Base-by-base conservation (phyloP, 495 filamentous ascomycete species). In the Talaromyces liani region DNA sequence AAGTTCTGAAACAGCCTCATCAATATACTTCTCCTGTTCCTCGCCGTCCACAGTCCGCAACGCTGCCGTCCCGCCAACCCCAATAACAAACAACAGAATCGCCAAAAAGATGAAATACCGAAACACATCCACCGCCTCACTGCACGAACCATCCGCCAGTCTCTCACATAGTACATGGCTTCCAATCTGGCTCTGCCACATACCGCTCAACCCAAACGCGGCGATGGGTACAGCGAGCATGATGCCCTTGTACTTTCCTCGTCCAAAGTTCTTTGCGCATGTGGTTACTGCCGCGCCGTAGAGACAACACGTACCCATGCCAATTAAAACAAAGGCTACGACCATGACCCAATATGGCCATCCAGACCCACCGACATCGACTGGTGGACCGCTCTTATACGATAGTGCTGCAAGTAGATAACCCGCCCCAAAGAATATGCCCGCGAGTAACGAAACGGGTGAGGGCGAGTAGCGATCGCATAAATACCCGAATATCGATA, bases 191-290 rank as follows among this genome's bases (percentile, higher is more conserved):
- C 91, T 94, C 77, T 91, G 82, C 88, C 93, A 96, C 90, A 98
- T 91, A 5, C 91, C 90, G 67, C 93, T 96, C 56, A 98, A 75
- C 10, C 94, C 94, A 71, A 96, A 96, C 3, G 89, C 86, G 0
- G 94, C 91, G 77, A 98, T 97, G 6, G 94, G 94, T 59, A 91
- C 74, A 24, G 93, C 93, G 60, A 98, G 78, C 69, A 95, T 92
- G 62, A 98, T 73, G 0, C 94, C 93, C 71, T 92, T 89, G 68
- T 95, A 85, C 70, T 88, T 92, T 3, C 92, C 91, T 45, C 87
- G 80, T 20, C 93, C 91, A 72, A 98, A 97, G 74, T 97, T 98
- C 84, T 98, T 98, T 25, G 93, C 94, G 64, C 92, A 96, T 2
- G 93, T 96, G 24, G 94, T 92, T 31, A 98, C 88, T 0, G 90